Evolutionary conservation across 495 filamentous ascomycete genomes (phyloP).

Genomic region (Hyaloscypha variabilis): DNA sequence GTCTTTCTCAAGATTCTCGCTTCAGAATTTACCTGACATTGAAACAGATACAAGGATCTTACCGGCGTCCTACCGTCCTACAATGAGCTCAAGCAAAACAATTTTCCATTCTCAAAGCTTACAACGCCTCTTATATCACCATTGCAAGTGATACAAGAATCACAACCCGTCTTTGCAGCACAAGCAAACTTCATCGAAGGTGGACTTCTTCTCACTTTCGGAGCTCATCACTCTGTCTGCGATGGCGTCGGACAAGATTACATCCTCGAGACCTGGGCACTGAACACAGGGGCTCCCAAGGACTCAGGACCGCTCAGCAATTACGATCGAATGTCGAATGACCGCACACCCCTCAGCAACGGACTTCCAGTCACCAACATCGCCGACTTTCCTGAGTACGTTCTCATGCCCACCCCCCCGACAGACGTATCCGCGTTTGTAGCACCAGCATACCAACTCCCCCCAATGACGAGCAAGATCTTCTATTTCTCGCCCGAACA

Average conservation of each 20-base stretch:
- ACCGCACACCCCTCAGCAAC: slow-evolving; percentile 6
- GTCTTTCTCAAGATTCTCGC: background rate
- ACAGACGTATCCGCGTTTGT: background rate
- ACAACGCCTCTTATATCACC: slow-evolving; percentile 7
- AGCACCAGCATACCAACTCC: background rate
- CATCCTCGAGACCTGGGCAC: slow-evolving; percentile 22
- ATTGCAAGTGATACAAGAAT: slow-evolving; percentile 3
- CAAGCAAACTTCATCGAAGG: slow-evolving; percentile 57
- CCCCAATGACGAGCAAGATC: slow-evolving; percentile 15
- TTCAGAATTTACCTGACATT: background rate
- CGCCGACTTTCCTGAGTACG: slow-evolving; percentile 18
- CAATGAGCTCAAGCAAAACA: slow-evolving; percentile 9
- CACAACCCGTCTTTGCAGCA: slow-evolving; percentile 48
- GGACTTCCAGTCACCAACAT: slow-evolving; percentile 10
- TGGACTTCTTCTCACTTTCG: slow-evolving; percentile 52
- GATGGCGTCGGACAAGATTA: slow-evolving; percentile 44
- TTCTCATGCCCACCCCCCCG: background rate
- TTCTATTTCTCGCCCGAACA: slow-evolving; percentile 16
- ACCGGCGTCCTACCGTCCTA: slow-evolving; percentile 15
- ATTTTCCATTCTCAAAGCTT: slow-evolving; percentile 20
- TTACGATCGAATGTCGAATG: slow-evolving; percentile 13
- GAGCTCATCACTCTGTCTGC: slow-evolving; percentile 47
- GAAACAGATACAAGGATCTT: slow-evolving; percentile 18
- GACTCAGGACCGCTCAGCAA: slow-evolving; percentile 1
- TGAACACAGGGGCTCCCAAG: slow-evolving; percentile 6